Evolutionary conservation across 108 stramenopile genomes (phyloP).

Genomic region (Fragilaria crotonensis): DNA sequence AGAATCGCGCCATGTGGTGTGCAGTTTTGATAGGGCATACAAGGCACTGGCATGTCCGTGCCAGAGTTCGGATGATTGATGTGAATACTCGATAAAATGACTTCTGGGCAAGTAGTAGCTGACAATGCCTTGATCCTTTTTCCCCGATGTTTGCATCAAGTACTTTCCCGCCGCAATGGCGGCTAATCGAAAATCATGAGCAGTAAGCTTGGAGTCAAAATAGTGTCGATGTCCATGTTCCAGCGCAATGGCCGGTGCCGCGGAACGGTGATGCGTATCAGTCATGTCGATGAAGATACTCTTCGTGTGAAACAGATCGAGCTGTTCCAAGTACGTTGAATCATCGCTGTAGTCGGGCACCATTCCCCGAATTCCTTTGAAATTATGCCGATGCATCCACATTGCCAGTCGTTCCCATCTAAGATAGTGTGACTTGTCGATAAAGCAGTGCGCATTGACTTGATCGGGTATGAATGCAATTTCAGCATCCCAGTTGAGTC

Average conservation of each 20-base stretch:
- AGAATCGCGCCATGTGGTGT: background rate
- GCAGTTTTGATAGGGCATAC: background rate
- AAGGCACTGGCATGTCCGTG: background rate
- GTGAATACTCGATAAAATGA: background rate
- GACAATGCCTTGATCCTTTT: background rate
- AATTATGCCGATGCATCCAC: background rate
- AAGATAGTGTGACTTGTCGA: background rate
- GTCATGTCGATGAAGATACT: background rate
- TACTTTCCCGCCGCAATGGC: background rate
- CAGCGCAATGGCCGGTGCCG: background rate
- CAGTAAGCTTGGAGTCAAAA: background rate
- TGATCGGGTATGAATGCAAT: background rate
- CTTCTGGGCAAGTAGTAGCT: background rate
- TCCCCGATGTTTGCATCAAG: background rate
- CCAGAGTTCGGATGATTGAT: background rate
- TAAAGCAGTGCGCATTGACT: background rate
- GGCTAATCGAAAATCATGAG: background rate
- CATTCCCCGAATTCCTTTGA: background rate
- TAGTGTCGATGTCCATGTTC: background rate
- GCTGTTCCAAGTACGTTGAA: background rate
- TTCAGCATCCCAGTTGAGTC: background rate
- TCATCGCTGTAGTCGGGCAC: background rate
- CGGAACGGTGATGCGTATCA: background rate
- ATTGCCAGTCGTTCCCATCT: background rate
- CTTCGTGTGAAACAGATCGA: background rate